Evolutionary conservation across 305 asterid species (phyloP), one percentile per base, ranked within the genome.

Genomic region (Plantago lanceolata): DNA sequence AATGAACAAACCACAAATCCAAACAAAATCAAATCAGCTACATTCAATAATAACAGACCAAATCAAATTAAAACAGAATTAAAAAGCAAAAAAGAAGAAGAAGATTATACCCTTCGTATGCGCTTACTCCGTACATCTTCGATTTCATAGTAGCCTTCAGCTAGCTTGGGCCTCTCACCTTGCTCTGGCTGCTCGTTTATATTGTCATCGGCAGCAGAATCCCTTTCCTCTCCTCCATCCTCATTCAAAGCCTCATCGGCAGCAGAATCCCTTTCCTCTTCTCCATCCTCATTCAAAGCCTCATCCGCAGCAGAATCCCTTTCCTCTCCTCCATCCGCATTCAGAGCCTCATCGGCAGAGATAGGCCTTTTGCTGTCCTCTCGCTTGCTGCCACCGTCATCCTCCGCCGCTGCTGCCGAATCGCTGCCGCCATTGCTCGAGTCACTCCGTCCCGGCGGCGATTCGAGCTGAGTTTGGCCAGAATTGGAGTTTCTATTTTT

Each of bases 101-200:
- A 62, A 58, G 16, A 60, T 19, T 31, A 47, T 50, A 81, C 79
- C 96, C 85, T 91, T 28, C 94, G 75, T 2, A 84, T 76, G 56
- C 95, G 88, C 75, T 82, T 91, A 58, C 86, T 78, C 68, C 95
- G 84, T 0, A 91, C 94, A 66, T 89, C 86, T 71, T 91, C 95
- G 68, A 91, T 81, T 75, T 91, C 98, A 51, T 78, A 91, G 74
- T 67, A 91, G 5, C 98, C 98, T 61, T 86, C 96, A 20, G 94
- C 98, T 12, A 91, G 94, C 78, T 82, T 88, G 28, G 84, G 67
- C 75, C 78, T 76, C 48, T 76, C 83, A 8, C 66, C 84, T 48
- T 81, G 81, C 2, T 20, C 77, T 24, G 59, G 66, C 60, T 68
- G 78, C 31, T 76, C 84, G 67, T 67, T 67, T 28, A 65, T 87